Percentiles rank a stretch among this genome's conserved stretches.
Conservation (phyloP, 805 yeast species). For the Henningerozyma blattae region DNA sequence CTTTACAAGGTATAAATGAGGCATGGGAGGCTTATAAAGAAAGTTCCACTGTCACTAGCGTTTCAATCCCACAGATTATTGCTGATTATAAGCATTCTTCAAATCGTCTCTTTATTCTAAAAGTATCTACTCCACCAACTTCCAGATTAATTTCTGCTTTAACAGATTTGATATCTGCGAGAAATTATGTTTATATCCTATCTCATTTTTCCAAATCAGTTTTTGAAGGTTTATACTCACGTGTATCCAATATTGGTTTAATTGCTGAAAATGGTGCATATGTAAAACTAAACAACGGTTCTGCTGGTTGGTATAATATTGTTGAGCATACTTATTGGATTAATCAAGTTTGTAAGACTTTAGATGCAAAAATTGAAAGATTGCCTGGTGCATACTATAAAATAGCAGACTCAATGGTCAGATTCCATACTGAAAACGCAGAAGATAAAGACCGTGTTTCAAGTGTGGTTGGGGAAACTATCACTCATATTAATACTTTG, state of each 20-base stretch:
- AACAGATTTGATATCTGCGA: conserved; percentile 43
- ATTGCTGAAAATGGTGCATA: conserved; percentile 89
- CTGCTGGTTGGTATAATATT: conserved; percentile 45
- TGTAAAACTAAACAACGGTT: conserved; percentile 38
- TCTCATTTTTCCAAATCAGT: conserved; percentile 54
- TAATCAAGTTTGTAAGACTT: conserved; percentile 20
- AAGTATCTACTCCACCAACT: conserved; percentile 44
- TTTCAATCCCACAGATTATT: conserved; percentile 19
- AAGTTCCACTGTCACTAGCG: conserved; percentile 24
- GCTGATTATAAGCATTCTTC: conserved; percentile 19
- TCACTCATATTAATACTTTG: conserved; percentile 72
- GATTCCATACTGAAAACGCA: conserved; percentile 63
- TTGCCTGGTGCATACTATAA: conserved; percentile 68
- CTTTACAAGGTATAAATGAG: conserved; percentile 39
- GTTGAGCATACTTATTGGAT: conserved; percentile 40
- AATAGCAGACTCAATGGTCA: conserved; percentile 62
- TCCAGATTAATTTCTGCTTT: conserved; percentile 47
- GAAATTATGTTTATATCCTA: conserved; percentile 59
- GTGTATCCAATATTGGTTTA: conserved; percentile 61
- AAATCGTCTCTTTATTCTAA: conserved; percentile 35
- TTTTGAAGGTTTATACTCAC: conserved; percentile 54
- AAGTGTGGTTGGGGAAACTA: conserved; percentile 68
- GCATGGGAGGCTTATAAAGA: conserved; percentile 41
- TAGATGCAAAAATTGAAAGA: conserved; percentile 44
- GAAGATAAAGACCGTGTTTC: conserved; percentile 51